Base-by-base conservation (phyloP, 129 eudicot species). In the Cynara cardunculus region DNA sequence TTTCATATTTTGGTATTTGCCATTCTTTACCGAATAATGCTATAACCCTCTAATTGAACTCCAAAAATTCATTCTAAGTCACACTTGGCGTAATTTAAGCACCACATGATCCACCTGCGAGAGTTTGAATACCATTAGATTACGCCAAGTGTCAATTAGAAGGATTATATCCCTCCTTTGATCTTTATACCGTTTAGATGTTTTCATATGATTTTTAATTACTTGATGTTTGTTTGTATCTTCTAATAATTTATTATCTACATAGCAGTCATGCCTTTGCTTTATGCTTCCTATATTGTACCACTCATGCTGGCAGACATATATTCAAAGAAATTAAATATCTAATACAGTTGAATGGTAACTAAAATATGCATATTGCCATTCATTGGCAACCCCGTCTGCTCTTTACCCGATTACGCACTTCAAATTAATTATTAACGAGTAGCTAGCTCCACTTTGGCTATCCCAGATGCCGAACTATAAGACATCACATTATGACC, bases 161-260 rank as follows among this genome's bases (percentile, higher is more conserved):
- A 56, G 65, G 65, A 56, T 18, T 56, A 56, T n/a, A 19, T 56
- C 65, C 10, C 31, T 82, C n/a, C 25, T 46, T 41, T 25, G 44
- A 69, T 82, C 69, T 82, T 46, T 25, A 67, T 82, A 75, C 37
- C 6, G 28, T 76, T 53, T 82, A 49, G 77, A 10, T 56, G 76
- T 49, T 31, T 26, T 80, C 39, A 18, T 75, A 69, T 46, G 3
- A 0, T 26, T 82, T 74, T 34, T 30, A 30, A 44, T 74, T 30
- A 44, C 56, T 8, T 11, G 19, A 41, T 65, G 4, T 77, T 65
- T 77, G 11, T 76, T 66, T 56, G 73, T 66, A 74, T 64, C 3
- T 61, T 76, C 28, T 76, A 19, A 12, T 3, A 61, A 61, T 62
- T 24, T 30, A 61, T 13, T 21, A 76, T 65, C 80, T 14, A 22